Base-by-base conservation (phyloP, 176 grass and related monocot species). In the Hyparrhenia diplandra region DNA sequence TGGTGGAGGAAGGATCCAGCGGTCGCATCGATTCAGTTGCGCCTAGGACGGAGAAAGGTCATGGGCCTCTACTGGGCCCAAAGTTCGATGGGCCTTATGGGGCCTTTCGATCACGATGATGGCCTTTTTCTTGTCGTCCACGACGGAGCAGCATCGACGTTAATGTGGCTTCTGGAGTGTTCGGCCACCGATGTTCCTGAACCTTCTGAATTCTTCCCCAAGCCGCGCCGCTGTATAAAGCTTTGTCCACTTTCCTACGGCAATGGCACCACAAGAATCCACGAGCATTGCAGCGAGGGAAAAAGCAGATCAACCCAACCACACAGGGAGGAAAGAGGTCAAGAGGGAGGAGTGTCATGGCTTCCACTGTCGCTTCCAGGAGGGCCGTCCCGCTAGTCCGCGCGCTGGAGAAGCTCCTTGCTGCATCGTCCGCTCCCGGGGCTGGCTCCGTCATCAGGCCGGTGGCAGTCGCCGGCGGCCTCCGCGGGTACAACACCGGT, bases 401-500 rank as follows among this genome's bases (percentile, higher is more conserved):
- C 41, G 72, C 83, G n/a, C 43, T 94, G 51, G 91, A 94, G 60
- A 88, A 82, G 79, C 54, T 92, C 52, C 30, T 84, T 8, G 66
- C 73, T 36, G 83, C 28, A 36, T 31, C 78, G 2, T 58, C 73
- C 3, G 30, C 69, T 3, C 39, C 49, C 1, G 31, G 32, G 8
- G 23, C 43, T 16, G 13, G 58, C 36, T 75, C 66, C 2, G 25
- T 70, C 27, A 8, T 83, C 35, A 78, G 82, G 52, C 66, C 83
- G 3, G 43, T 83, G 24, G 74, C 86, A 10, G 36, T 80, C 24
- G 25, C 45, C 8, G 41, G 73, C 13, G 37, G 68, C 7, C 7
- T 46, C 23, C 90, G 85, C 64, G 69, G 60, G 10, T 92, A 91
- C 81, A 94, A 89, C 74, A 75, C 87, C n/a, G n/a, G n/a, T 51